Conservation (phyloP, 257 asterid genomes). For the Forsythia suspensa region DNA sequence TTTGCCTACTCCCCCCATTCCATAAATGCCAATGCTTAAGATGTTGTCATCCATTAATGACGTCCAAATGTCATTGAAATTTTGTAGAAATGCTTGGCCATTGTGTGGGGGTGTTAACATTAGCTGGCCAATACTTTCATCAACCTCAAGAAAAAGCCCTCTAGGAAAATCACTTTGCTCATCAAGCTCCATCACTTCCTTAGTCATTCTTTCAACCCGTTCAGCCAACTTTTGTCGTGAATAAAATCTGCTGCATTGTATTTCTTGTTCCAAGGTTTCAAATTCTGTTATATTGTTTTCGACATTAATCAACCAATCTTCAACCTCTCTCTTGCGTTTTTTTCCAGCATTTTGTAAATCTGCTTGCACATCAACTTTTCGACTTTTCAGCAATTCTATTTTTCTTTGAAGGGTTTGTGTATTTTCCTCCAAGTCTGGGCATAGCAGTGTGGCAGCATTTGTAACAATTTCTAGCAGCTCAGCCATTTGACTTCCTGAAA, state of each 20-base stretch:
- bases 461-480: neutral
- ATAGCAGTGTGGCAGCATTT: no score
- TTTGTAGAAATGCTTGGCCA: conserved; percentile 11
- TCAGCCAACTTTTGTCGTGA: neutral
- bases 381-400: neutral
- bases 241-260: neutral
- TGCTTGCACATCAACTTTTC: neutral
- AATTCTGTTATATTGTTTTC: neutral
- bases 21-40: conserved; percentile 27
- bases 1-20: conserved; percentile 30
- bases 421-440: neutral
- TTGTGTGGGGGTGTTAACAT: neutral
- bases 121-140: neutral
- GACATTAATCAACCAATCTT: neutral
- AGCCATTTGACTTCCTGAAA: neutral
- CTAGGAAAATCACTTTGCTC: conserved; percentile 9
- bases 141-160: conserved; percentile 7
- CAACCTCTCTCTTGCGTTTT: neutral
- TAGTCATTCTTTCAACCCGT: neutral
- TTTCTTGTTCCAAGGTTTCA: neutral
- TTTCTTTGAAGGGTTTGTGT: neutral
- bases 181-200: neutral
- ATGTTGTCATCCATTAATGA: conserved; percentile 15
- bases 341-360: neutral
- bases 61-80: conserved; percentile 8